Evolutionary conservation across 2,329 filamentous ascomycete species (phyloP), one percentile per base, ranked within the genome.

Genomic region (Aulographum hederae): DNA sequence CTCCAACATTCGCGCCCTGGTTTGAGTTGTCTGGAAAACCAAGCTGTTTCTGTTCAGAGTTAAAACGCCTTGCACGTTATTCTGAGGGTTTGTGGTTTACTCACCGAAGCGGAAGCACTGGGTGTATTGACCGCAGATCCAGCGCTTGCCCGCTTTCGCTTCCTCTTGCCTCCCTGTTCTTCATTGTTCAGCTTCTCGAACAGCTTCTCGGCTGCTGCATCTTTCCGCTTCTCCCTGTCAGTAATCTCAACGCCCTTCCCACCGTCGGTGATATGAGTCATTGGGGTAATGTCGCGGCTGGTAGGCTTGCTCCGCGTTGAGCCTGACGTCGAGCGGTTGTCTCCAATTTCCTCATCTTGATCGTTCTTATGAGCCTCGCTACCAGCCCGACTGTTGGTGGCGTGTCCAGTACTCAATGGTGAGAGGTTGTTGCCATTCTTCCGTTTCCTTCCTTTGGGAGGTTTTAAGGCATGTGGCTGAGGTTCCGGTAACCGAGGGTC

Each of bases 281-380:
- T 65, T 2, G 70, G 70, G 4, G 69, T 74, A 29, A 70, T 61
- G 43, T 74, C 70, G 26, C 69, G 66, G 47, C 70, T 74, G 31
- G 53, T 61, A 2, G 63, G 62, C 28, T 65, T 68, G 37, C 60
- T 58, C 30, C 61, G 65, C 15, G 57, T 59, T 15, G 69, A 73
- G 11, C 62, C 66, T 15, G 65, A 67, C 0, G 60, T 61, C 12
- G 70, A 74, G 31, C 64, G 60, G 34, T 56, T 62, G 34, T 73
- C 69, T 12, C 56, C 57, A 19, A 57, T 56, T 33, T 69, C 65
- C 25, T 73, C 67, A 12, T 73, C 69, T 15, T 64, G 44, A 18
- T 58, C 52, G 29, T 53, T 51, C 34, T 50, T 56, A 38, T 61
- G 63, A 6, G 53, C 56, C 46, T 75, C 70, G 44, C 69, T 74